Base-by-base conservation (phyloP, 2,329 filamentous ascomycete species). In the Diaporthe humulicola region DNA sequence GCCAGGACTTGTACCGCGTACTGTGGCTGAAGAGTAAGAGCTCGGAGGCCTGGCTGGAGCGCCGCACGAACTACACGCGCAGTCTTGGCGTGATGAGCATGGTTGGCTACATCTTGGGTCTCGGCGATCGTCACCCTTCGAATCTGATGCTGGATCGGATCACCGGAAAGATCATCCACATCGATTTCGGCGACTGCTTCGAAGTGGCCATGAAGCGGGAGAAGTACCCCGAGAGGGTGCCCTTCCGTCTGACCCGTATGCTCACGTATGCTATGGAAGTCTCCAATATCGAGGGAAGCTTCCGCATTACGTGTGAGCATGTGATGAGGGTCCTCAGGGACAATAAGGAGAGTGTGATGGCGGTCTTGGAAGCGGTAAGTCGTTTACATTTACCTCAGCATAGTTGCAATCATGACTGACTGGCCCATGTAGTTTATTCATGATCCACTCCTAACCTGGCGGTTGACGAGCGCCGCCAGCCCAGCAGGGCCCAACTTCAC, bases 221-320 rank as follows among this genome's bases (percentile, higher is more conserved):
- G 85, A 99, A 99, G 84, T 99, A 98, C 82, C 97, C 97, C 0
- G 97, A 99, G 85, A 90, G 96, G 70, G 97, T 99, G 74, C 97
- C 97, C 0, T 99, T 99, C 94, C 93, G 97, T 74, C 88, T 99
- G 64, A 99, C 97, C 3, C 92, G 97, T 78, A 99, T 99, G 97
- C 91, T 99, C 85, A 99, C 97, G 0, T 99, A 98, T 82, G 97
- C 97, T 30, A 99, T 99, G 97, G 97, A 99, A 86, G 97, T 99
- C 73, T 98, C 96, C 89, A 99, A 99, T 82, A 99, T 99, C 78
- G 97, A 99, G 84, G 97, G 97, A 79, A 98, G 95, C 85, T 99
- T 98, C 89, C 92, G 97, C 76, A 98, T 98, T 74, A 98, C 97
- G 8, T 99, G 96, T 80, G 97, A 99, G 85, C 96, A 98, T 79